Evolutionary conservation across 192 early-diverging fungal genomes (phyloP).

Genomic region (Podila verticillata): DNA sequence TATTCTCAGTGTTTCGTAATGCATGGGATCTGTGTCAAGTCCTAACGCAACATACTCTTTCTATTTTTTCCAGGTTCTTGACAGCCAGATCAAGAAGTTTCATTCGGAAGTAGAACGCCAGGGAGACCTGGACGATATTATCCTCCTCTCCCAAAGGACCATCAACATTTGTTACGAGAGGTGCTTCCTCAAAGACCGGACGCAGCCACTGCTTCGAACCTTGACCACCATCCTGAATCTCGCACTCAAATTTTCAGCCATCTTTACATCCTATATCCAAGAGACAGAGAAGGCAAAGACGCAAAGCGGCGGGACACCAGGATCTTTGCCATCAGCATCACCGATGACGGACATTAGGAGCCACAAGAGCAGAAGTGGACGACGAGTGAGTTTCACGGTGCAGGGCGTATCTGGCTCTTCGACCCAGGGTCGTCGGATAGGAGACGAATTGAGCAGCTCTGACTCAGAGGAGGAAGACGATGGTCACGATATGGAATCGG

Average conservation of each 20-base stretch:
- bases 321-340: neutral
- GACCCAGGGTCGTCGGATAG: neutral
- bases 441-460: neutral
- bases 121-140: constrained; percentile 43
- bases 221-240: constrained; percentile 37
- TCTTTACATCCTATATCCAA: constrained; percentile 24
- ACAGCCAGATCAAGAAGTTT: constrained; percentile 34
- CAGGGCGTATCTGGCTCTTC: neutral
- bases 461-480: constrained; percentile 8
- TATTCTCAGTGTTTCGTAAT: neutral
- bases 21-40: neutral
- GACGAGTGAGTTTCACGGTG: constrained; percentile 25
- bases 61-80: constrained; percentile 11
- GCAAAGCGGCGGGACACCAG: neutral
- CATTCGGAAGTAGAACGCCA: constrained; percentile 20
- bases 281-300: neutral
- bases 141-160: constrained; percentile 12
- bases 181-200: constrained; percentile 39
- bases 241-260: constrained; percentile 22
- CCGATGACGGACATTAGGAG: neutral
- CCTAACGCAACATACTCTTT: neutral
- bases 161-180: constrained; percentile 38
- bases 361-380: constrained; percentile 1
- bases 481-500: neutral
- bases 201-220: constrained; percentile 28